These are phyloP conservation scores for Termitomyces sp. DNA, from an alignment of 768 basidiomycete species.

Conservation along the genomic window DNA sequence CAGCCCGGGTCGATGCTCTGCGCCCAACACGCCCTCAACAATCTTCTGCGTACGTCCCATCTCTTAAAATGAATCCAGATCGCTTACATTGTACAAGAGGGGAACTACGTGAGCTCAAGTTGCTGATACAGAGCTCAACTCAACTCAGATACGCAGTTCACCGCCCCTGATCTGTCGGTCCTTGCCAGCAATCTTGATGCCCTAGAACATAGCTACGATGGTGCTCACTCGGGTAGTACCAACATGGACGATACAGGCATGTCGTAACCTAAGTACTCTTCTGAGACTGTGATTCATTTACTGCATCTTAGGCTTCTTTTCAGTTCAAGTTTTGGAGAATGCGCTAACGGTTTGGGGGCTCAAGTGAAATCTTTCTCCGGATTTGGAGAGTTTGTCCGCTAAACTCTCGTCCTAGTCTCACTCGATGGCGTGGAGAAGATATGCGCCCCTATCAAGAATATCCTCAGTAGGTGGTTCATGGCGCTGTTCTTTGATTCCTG, in stretches of 20 bases:
- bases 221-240: conserved; percentile 44
- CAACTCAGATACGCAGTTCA: conserved; percentile 45
- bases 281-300: background rate
- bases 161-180: conserved; percentile 70
- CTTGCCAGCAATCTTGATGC: conserved; percentile 66
- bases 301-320: conserved; percentile 69
- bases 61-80: conserved; percentile 4
- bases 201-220: conserved; percentile 57
- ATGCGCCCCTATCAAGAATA: conserved; percentile 71
- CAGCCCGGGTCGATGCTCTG: conserved; percentile 78
- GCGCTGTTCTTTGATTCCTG: background rate
- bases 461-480: conserved; percentile 56
- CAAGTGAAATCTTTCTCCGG: conserved; percentile 39
- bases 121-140: background rate
- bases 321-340: conserved; percentile 81
- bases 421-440: conserved; percentile 78
- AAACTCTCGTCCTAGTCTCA: conserved; percentile 43
- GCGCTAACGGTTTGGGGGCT: conserved; percentile 84
- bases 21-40: conserved; percentile 83
- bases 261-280: background rate
- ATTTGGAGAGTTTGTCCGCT: conserved; percentile 5
- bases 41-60: conserved; percentile 59
- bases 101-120: conserved; percentile 32
- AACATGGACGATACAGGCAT: conserved; percentile 93
- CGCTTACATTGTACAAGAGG: conserved; percentile 23